Base-by-base conservation (phyloP, 2,329 filamentous ascomycete genomes). In the Ramularia endophylla region DNA sequence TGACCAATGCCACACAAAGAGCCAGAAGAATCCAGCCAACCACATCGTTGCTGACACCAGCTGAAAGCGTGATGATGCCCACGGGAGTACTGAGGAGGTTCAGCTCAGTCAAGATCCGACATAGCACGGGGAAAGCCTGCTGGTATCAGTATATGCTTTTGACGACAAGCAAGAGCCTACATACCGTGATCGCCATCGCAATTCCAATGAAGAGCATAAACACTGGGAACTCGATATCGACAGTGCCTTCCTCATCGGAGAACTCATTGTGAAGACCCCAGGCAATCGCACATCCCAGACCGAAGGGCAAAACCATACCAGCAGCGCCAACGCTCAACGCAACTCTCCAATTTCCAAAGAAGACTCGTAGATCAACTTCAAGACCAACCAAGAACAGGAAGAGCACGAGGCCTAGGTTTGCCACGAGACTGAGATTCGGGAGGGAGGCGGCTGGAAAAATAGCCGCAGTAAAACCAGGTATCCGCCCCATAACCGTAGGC, bases 11-110 rank as follows among this genome's bases (percentile, higher is more conserved):
- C 25, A 97, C 89, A 53, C 90, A 95, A 19, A 97, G 81, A 0
- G 90, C 90, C 17, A 97, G 80, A 12, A 97, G 71, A 51, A 95
- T 83, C 90, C 90, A 97, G 43, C 87, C 86, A 3, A 84, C 79
- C 12, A 92, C 87, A 58, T 97, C 90, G 60, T 97, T 95, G 1
- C 87, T 87, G 11, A 95, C 88, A 38, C 90, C 90, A 5, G 89
- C 89, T 3, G 89, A 88, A 7, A 95, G 73, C 2, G 89, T 85
- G 27, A 94, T 94, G 27, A 95, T 78, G 57, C 89, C 89, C 4
- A 95, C 89, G 1, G 83, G 77, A 2, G 87, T 92, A 40, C 77
- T 70, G 4, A 97, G 79, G 36, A 97, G 72, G 55, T 95, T 92
- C 39, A 97, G 71, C 63, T 95, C 89, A 0, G 87, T 90, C 51